phyloP scores from a whole-genome alignment of 192 early-diverging fungal species.

The Gryganskiella cystojenkinii region DNA sequence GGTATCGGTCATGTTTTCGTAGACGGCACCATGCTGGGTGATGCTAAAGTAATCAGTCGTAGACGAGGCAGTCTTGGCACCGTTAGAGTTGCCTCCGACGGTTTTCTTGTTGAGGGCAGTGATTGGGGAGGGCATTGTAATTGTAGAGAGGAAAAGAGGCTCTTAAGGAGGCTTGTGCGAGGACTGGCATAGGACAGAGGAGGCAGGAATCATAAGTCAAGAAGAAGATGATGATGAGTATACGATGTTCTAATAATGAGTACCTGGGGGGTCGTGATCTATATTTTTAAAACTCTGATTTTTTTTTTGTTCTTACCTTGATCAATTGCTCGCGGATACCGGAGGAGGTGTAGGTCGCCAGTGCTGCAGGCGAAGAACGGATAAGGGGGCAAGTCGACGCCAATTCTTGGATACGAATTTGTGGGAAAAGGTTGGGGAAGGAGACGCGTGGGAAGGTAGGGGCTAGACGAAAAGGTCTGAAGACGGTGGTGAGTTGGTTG shows the following conservation, averaged over 20 bases:
- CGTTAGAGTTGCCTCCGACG: no score
- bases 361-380: conserved; percentile 26
- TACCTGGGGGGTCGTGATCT: not conserved
- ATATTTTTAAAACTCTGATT: not conserved
- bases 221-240: not conserved
- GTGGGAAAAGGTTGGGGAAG: not conserved
- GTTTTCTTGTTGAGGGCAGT: conserved; percentile 6
- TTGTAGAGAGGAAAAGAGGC: not conserved
- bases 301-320: not conserved
- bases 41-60: no score
- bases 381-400: conserved; percentile 37
- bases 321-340: conserved; percentile 15
- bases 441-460: not conserved
- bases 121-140: conserved; percentile 9
- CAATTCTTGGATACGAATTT: conserved; percentile 47
- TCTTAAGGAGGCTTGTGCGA: conserved; percentile 39
- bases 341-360: conserved; percentile 20
- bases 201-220: not conserved
- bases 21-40: conserved; percentile 20
- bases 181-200: not conserved
- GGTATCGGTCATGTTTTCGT: conserved; percentile 5
- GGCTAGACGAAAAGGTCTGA: not conserved
- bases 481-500: not conserved
- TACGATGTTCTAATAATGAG: no score
- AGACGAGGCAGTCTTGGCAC: conserved; percentile 7